phyloP scores from a whole-genome alignment of 305 asterid species.

The Plantago rigida region DNA sequence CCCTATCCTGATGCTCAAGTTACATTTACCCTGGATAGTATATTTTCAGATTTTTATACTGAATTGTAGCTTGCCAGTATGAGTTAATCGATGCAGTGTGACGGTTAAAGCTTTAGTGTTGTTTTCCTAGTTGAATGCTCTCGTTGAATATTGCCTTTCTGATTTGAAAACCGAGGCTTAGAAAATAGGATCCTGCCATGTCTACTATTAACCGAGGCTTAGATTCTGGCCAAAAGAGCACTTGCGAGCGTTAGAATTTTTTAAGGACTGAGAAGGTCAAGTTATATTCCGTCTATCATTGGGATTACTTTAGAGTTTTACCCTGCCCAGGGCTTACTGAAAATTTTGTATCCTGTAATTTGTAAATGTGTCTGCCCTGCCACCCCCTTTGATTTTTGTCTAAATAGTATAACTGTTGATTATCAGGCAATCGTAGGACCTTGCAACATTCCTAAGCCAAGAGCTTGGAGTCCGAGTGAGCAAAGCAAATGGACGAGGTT shows the following conservation, averaged over 20 bases:
- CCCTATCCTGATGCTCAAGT: background rate
- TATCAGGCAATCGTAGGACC: slow-evolving; percentile 87
- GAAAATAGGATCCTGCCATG: too few species aligned
- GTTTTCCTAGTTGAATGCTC: too few species aligned
- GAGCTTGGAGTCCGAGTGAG: slow-evolving; percentile 88
- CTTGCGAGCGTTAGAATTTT: slow-evolving; percentile 7
- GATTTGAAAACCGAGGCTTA: too few species aligned
- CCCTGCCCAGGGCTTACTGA: slow-evolving; percentile 12
- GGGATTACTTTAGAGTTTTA: slow-evolving; percentile 17
- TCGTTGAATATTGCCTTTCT: too few species aligned
- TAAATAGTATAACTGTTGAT: slow-evolving; percentile 24
- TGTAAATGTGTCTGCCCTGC: slow-evolving; percentile 10
- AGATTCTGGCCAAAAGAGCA: slow-evolving; percentile 1
- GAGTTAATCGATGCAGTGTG: too few species aligned
- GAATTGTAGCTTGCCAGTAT: too few species aligned
- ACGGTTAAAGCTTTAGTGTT: too few species aligned
- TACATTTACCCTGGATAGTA: background rate
- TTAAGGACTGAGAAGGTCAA: slow-evolving; percentile 3
- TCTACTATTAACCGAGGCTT: background rate
- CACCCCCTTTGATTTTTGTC: slow-evolving; percentile 12
- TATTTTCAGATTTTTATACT: background rate
- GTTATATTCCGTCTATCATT: slow-evolving; percentile 2
- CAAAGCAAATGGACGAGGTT: slow-evolving; percentile 97
- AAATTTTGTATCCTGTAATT: slow-evolving; percentile 5
- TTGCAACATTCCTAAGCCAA: slow-evolving; percentile 83